Percentiles rank a stretch among this genome's conserved stretches.
Evolutionary conservation across 225 moss, liverwort and hornwort genomes (phyloP).

Genomic region (Climacium dendroides): DNA sequence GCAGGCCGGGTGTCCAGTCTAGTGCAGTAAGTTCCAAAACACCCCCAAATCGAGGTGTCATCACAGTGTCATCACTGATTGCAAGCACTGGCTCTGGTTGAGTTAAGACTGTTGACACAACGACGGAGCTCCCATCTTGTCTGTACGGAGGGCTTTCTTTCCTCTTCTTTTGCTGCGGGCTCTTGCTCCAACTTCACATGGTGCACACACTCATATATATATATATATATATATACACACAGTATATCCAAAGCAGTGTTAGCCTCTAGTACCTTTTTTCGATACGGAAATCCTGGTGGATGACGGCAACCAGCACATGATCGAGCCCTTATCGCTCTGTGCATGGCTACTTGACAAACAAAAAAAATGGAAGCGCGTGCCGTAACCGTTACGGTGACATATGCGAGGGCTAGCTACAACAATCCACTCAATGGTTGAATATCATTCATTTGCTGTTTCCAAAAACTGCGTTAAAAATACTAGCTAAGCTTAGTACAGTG

Average conservation of each 20-base stretch:
- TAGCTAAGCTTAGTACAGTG: background rate
- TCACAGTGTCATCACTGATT: background rate
- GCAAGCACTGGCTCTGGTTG: background rate
- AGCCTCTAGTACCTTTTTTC: background rate
- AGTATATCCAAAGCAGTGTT: background rate
- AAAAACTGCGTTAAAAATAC: background rate
- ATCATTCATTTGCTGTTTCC: background rate
- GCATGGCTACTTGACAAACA: background rate
- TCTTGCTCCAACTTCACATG: background rate
- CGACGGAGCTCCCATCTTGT: background rate
- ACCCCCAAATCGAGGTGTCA: background rate
- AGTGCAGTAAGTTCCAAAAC: background rate
- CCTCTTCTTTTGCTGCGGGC: background rate
- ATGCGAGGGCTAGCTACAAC: background rate
- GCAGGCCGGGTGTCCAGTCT: background rate
- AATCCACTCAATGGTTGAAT: background rate
- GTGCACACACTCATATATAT: background rate
- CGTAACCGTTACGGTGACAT: background rate
- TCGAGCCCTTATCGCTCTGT: background rate
- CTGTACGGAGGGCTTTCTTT: background rate
- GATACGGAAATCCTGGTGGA: background rate
- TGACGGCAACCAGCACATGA: background rate
- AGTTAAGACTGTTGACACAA: too few species aligned
- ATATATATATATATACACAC: too few species aligned
- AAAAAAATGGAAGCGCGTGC: background rate